Conservation (phyloP, 2,329 filamentous ascomycete genomes). For the Epichloe festucae region DNA sequence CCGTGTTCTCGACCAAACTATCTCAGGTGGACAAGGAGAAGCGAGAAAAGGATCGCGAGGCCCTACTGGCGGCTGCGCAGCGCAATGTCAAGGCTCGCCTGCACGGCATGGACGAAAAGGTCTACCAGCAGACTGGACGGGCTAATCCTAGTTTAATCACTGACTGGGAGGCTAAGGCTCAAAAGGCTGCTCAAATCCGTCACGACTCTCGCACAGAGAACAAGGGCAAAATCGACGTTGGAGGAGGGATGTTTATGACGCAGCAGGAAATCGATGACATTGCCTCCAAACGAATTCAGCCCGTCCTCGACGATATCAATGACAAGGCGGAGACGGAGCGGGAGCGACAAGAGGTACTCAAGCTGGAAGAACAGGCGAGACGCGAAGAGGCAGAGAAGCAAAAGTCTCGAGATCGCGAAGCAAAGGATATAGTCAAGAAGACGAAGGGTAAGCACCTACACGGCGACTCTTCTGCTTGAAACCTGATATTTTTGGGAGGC, state of each 20-base stretch:
- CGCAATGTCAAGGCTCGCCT: slow-evolving; percentile 73
- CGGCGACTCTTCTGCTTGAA: too few relatives aligned
- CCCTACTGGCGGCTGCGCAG: slow-evolving; percentile 65
- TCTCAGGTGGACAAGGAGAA: slow-evolving; percentile 61
- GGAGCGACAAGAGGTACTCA: slow-evolving; percentile 52
- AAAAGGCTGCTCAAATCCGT: slow-evolving; percentile 53
- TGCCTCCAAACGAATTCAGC: slow-evolving; percentile 64
- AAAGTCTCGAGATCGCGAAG: slow-evolving; percentile 38
- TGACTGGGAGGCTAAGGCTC: slow-evolving; percentile 70
- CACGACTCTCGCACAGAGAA: slow-evolving; percentile 46
- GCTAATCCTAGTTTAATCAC: slow-evolving; percentile 53
- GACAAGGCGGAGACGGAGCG: slow-evolving; percentile 62
- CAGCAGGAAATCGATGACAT: slow-evolving; percentile 68
- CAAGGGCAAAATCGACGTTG: slow-evolving; percentile 51
- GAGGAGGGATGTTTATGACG: slow-evolving; percentile 69
- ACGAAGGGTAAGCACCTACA: slow-evolving; percentile 40
- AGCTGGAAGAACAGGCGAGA: slow-evolving; percentile 43
- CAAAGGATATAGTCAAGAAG: slow-evolving; percentile 39
- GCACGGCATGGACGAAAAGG: slow-evolving; percentile 67
- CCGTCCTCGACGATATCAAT: slow-evolving; percentile 73
- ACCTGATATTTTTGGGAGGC: slow-evolving; percentile 1
- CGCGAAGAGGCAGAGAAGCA: slow-evolving; percentile 37
- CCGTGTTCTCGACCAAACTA: slow-evolving; percentile 55
- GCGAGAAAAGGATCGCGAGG: slow-evolving; percentile 59
- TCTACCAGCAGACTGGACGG: slow-evolving; percentile 65